These are phyloP conservation scores for Micractinium conductrix DNA, from an alignment of 139 green algal genomes.

Conservation along the genomic window DNA sequence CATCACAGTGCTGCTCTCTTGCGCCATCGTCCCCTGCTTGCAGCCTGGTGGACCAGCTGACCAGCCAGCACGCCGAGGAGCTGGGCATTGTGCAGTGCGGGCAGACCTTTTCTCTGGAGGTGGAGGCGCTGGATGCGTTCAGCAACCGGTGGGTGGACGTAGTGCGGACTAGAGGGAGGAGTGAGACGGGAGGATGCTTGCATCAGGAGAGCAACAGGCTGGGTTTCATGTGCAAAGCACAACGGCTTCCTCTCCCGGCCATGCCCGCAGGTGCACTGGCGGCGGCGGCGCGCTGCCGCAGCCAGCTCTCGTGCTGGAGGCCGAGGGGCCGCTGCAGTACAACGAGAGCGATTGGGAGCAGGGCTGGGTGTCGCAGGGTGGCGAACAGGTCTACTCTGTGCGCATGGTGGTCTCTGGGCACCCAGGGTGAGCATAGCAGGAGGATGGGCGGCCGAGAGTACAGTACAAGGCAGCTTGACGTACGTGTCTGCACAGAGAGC, in stretches of 20 bases:
- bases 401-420: conserved; percentile 43
- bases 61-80: conserved; percentile 35
- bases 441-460: not conserved
- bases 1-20: too few species aligned
- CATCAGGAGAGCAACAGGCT: too few species aligned
- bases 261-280: conserved; percentile 1
- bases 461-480: too few species aligned
- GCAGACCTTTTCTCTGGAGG: conserved; percentile 59
- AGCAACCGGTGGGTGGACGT: conserved; percentile 61
- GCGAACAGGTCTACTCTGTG: conserved; percentile 53
- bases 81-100: conserved; percentile 58
- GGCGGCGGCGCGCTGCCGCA: conserved; percentile 23
- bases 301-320: conserved; percentile 40
- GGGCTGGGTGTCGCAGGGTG: conserved; percentile 45
- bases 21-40: too few species aligned
- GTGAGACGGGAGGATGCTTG: too few species aligned
- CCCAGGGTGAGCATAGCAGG: not conserved
- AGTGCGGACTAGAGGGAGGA: too few species aligned
- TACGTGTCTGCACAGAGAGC: too few species aligned
- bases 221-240: too few species aligned
- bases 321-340: conserved; percentile 43
- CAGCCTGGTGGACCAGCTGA: conserved; percentile 50
- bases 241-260: not conserved
- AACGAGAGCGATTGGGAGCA: conserved; percentile 46
- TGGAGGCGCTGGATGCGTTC: conserved; percentile 61